phyloP scores from a whole-genome alignment of 2,329 filamentous ascomycete species.

The Basipetospora chlamydospora region DNA sequence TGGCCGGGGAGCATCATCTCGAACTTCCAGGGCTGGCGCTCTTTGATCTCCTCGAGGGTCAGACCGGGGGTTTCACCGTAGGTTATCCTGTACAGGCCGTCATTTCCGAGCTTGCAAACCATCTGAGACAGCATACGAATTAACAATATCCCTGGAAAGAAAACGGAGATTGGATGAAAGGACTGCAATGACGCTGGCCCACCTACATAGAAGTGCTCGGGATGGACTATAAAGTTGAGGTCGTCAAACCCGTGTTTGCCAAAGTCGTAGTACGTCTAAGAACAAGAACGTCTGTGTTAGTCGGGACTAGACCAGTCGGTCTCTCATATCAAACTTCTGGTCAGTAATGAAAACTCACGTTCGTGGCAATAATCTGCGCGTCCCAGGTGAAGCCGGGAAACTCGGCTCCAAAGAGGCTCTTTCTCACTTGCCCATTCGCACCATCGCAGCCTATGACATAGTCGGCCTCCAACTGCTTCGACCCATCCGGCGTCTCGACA shows the following conservation, averaged over 20 bases:
- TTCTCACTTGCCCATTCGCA: constrained; percentile 31
- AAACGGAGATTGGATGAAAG: no score
- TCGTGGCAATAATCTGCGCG: constrained; percentile 46
- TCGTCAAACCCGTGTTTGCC: constrained; percentile 37
- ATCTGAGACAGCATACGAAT: no score
- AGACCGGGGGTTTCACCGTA: constrained; percentile 44
- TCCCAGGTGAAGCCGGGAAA: constrained; percentile 48
- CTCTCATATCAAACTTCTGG: constrained; percentile 5
- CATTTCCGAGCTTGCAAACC: constrained; percentile 42
- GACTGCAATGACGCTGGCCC: no score
- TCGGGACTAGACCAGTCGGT: no score
- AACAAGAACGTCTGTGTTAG: no score
- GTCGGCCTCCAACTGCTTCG: constrained; percentile 27
- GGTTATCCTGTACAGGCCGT: constrained; percentile 48
- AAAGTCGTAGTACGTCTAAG: constrained; percentile 48
- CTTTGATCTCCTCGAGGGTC: constrained; percentile 15
- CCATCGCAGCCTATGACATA: constrained; percentile 45
- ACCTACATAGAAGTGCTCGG: constrained; percentile 36
- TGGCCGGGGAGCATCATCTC: constrained; percentile 43
- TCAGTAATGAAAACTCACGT: constrained; percentile 24
- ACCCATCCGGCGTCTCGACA: constrained; percentile 22
- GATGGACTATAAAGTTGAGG: constrained; percentile 47
- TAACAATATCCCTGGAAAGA: no score
- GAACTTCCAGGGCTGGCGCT: constrained; percentile 29
- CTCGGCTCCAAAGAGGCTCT: constrained; percentile 35